These are phyloP conservation scores for Nadsonia fulvescens DNA, from an alignment of 805 yeast genomes.

Conservation along the genomic window DNA sequence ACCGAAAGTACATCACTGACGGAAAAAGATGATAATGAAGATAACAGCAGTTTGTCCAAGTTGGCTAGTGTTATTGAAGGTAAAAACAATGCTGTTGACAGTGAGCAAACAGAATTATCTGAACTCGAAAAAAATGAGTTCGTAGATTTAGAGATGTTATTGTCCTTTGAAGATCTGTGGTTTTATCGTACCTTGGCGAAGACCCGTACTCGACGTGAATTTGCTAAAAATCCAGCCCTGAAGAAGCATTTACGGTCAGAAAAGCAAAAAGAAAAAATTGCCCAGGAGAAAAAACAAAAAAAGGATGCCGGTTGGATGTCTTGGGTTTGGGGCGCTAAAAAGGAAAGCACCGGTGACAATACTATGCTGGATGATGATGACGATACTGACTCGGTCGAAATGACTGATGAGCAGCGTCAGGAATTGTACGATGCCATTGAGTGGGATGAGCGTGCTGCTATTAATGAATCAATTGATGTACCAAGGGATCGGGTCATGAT, in stretches of 20 bases:
- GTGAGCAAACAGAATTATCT: no score
- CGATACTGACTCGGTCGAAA: slow-evolving; percentile 24
- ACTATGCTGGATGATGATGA: slow-evolving; percentile 6
- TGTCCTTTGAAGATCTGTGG: slow-evolving; percentile 63
- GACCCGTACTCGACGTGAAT: slow-evolving; percentile 42
- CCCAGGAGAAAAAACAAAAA: slow-evolving; percentile 2
- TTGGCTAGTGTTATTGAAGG: no score
- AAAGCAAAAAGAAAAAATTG: slow-evolving; percentile 3
- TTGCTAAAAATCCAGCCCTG: slow-evolving; percentile 13
- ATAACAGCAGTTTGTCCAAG: no score
- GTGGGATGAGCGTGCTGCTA: slow-evolving; percentile 50
- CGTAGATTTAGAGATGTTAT: slow-evolving; percentile 34
- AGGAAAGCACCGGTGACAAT: slow-evolving; percentile 5
- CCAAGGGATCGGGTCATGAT: slow-evolving; percentile 60
- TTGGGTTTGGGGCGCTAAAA: slow-evolving; percentile 16
- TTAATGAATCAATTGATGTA: slow-evolving; percentile 24
- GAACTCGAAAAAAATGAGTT: no score
- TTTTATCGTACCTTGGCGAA: slow-evolving; percentile 73
- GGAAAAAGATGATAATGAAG: slow-evolving; percentile 8
- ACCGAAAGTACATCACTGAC: no score
- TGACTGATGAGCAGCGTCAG: slow-evolving; percentile 74
- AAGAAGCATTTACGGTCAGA: slow-evolving; percentile 7
- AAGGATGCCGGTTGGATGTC: slow-evolving; percentile 11
- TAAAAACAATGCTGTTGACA: no score
- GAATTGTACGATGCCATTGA: slow-evolving; percentile 90